These are phyloP conservation scores for Ascochyta viciae-villosae DNA, from an alignment of 2,329 filamentous ascomycete genomes.

Conservation along the genomic window DNA sequence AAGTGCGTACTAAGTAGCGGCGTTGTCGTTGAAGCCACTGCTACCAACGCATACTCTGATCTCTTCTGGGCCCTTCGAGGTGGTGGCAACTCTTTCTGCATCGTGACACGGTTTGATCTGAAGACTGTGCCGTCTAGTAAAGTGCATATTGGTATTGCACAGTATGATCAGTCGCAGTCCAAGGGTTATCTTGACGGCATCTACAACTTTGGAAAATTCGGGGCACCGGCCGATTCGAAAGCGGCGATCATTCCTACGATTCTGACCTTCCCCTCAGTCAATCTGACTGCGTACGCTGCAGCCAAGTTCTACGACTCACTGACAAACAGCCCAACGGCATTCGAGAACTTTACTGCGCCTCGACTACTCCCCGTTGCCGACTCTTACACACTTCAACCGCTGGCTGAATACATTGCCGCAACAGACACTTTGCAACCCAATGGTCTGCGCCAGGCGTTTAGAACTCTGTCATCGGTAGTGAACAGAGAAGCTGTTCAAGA, in stretches of 20 bases:
- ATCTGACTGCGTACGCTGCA: conserved; percentile 25
- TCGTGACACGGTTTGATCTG: conserved; percentile 29
- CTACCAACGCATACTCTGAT: conserved; percentile 33
- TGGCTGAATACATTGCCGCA: conserved; percentile 20
- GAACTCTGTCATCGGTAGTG: conserved; percentile 23
- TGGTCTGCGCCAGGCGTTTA: conserved; percentile 26
- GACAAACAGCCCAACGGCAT: conserved; percentile 16
- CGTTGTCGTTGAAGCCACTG: conserved; percentile 28
- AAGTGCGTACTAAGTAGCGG: conserved; percentile 38
- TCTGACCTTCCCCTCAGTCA: conserved; percentile 19
- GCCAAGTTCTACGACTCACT: conserved; percentile 30
- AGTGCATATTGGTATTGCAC: conserved; percentile 24
- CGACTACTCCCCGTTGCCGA: conserved; percentile 22
- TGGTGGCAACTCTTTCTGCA: conserved; percentile 35
- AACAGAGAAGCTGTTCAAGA: conserved; percentile 22
- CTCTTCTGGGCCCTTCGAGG: conserved; percentile 44
- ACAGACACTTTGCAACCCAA: conserved; percentile 20
- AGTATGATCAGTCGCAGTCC: conserved; percentile 21
- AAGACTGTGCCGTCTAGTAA: conserved; percentile 16
- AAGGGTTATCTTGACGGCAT: conserved; percentile 29
- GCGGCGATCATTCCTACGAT: conserved; percentile 31
- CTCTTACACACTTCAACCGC: conserved; percentile 20
- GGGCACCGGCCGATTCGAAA: conserved; percentile 24
- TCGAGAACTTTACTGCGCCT: conserved; percentile 33
- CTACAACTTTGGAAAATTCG: conserved; percentile 28